phyloP scores from a whole-genome alignment of 768 basidiomycete species.

The Macrolepiota albuminosa region DNA sequence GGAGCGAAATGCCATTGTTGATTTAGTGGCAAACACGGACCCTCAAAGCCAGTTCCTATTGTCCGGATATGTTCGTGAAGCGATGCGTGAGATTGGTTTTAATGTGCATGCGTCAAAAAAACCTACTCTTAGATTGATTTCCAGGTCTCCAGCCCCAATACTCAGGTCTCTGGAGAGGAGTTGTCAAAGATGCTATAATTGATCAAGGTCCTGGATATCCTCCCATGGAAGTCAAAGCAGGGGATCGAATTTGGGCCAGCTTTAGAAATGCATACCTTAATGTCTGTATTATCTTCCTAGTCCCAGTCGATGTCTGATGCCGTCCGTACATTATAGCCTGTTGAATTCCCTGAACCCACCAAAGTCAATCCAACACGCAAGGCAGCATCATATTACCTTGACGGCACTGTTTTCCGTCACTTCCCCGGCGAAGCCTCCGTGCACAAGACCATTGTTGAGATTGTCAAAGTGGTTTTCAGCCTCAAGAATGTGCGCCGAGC shows the following conservation, averaged over 20 bases:
- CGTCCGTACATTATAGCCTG: slow-evolving; percentile 22
- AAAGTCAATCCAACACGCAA: slow-evolving; percentile 36
- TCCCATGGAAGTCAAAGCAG: slow-evolving; percentile 30
- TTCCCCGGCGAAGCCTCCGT: slow-evolving; percentile 33
- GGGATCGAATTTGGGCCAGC: slow-evolving; percentile 36
- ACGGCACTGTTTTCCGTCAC: slow-evolving; percentile 36
- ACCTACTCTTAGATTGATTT: background rate
- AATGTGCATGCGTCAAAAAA: background rate
- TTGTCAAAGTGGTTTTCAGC: slow-evolving; percentile 41
- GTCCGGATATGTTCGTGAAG: slow-evolving; percentile 47
- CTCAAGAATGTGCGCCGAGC: slow-evolving; percentile 43
- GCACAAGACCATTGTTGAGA: slow-evolving; percentile 36
- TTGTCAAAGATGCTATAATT: slow-evolving; percentile 27
- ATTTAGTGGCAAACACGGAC: slow-evolving; percentile 28
- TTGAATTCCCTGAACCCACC: slow-evolving; percentile 37
- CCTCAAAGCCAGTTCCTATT: slow-evolving; percentile 29
- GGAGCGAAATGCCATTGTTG: slow-evolving; percentile 34
- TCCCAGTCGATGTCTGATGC: background rate
- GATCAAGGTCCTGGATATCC: slow-evolving; percentile 30
- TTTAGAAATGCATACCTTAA: slow-evolving; percentile 42
- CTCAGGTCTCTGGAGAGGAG: slow-evolving; percentile 35
- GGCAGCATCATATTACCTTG: slow-evolving; percentile 21
- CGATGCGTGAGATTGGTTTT: slow-evolving; percentile 31
- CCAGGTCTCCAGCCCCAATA: slow-evolving; percentile 36
- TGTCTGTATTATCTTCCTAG: slow-evolving; percentile 16